A percentile compares a stretch with the other conserved stretches of the same genome.
These are phyloP conservation scores for Penicillium nordicum DNA, from an alignment of 2,329 filamentous ascomycete species.

Conservation along the genomic window DNA sequence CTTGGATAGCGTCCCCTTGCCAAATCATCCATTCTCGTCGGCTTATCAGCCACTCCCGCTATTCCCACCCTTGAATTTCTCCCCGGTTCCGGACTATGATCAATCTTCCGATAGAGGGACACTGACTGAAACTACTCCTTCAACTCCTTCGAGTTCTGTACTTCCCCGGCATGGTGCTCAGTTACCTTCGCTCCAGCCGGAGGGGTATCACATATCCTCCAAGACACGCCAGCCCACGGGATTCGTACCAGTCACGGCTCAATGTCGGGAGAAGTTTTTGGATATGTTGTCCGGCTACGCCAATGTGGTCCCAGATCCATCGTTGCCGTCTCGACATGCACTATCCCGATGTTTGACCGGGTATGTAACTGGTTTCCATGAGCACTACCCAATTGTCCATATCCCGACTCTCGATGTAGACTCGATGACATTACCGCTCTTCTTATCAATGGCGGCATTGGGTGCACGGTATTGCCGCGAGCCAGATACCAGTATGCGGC, in stretches of 20 bases:
- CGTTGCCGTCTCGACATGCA: slow-evolving; percentile 32
- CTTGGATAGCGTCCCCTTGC: slow-evolving; percentile 33
- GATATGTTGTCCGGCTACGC: slow-evolving; percentile 21
- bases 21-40: slow-evolving; percentile 33
- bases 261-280: slow-evolving; percentile 31
- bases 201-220: slow-evolving; percentile 25
- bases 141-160: slow-evolving; percentile 29
- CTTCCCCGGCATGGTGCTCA: slow-evolving; percentile 34
- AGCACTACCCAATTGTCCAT: slow-evolving; percentile 35
- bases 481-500: slow-evolving; percentile 31
- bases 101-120: slow-evolving; percentile 19
- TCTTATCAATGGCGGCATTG: slow-evolving; percentile 32
- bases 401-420: slow-evolving; percentile 32
- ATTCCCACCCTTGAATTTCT: slow-evolving; percentile 30
- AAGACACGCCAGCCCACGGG: slow-evolving; percentile 28
- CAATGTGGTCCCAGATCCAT: slow-evolving; percentile 28
- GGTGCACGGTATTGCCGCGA: slow-evolving; percentile 35
- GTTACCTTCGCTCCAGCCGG: slow-evolving; percentile 33
- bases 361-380: slow-evolving; percentile 33
- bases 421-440: slow-evolving; percentile 22
- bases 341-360: slow-evolving; percentile 34
- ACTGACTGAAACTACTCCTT: slow-evolving; percentile 10
- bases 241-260: slow-evolving; percentile 30
- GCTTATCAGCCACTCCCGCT: slow-evolving; percentile 34
- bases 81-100: slow-evolving; percentile 25